A percentile compares a stretch with the other conserved stretches of the same genome.
Conservation (phyloP, 169 alveolate species). For the Sarcocystis neurona region DNA sequence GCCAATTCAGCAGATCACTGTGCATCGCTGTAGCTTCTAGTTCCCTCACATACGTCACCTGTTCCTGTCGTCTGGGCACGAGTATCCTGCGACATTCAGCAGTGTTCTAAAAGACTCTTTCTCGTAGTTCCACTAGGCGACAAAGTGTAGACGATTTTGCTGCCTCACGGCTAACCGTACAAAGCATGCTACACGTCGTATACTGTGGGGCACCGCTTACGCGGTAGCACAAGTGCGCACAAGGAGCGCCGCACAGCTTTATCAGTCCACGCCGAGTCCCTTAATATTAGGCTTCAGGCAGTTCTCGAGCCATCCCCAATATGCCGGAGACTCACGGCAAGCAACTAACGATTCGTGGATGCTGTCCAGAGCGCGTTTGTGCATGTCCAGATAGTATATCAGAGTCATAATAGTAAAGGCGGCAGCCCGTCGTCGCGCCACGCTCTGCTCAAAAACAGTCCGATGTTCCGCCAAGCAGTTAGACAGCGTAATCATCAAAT, state of each 20-base stretch:
- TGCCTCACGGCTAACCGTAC: no score
- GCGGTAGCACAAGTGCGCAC: not conserved
- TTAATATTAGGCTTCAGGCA: not conserved
- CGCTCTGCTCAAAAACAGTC: not conserved
- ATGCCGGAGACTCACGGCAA: not conserved
- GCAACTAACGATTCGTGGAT: constrained; percentile 18
- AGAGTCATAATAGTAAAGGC: not conserved
- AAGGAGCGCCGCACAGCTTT: not conserved
- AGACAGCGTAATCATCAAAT: not conserved
- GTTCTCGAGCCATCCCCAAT: not conserved
- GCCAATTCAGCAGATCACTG: no score
- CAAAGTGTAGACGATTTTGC: no score
- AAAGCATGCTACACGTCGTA: no score
- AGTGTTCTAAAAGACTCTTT: no score
- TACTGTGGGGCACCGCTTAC: no score
- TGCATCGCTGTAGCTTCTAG: no score
- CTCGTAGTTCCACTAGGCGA: no score
- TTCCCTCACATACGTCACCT: no score
- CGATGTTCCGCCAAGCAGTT: constrained; percentile 20
- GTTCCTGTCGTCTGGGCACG: no score
- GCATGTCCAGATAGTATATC: constrained; percentile 6
- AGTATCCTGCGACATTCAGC: no score
- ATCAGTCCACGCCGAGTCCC: not conserved
- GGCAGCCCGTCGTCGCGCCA: constrained; percentile 9
- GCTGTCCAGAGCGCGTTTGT: not conserved